phyloP scores from a whole-genome alignment of 2,329 filamentous ascomycete genomes.

The Pezicula rhizophila region DNA sequence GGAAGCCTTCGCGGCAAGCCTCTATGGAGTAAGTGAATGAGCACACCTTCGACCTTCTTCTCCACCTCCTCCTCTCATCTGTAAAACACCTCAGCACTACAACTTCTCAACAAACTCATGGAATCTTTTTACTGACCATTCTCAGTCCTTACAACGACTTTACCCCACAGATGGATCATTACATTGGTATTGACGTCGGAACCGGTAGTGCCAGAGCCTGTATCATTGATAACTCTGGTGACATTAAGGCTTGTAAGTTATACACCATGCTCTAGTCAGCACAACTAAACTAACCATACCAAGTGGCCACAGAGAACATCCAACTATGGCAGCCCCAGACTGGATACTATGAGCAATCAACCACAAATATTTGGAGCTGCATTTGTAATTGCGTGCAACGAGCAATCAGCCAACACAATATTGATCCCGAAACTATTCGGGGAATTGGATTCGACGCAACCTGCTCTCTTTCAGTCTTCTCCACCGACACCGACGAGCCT shows the following conservation, averaged over 20 bases:
- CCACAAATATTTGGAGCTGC: slow-evolving; percentile 91
- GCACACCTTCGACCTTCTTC: too few relatives aligned
- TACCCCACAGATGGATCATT: slow-evolving; percentile 45
- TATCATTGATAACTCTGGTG: slow-evolving; percentile 85
- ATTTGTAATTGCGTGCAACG: slow-evolving; percentile 85
- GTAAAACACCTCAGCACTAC: neutral
- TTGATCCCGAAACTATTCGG: slow-evolving; percentile 69
- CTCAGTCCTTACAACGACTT: slow-evolving; percentile 28
- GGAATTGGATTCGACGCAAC: slow-evolving; percentile 97
- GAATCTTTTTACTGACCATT: slow-evolving; percentile 3
- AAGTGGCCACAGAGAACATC: slow-evolving; percentile 66
- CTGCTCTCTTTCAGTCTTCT: slow-evolving; percentile 92
- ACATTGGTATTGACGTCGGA: slow-evolving; percentile 89
- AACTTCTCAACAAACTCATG: too few relatives aligned
- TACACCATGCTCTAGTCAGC: neutral
- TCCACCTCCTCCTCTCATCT: too few relatives aligned
- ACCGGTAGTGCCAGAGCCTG: slow-evolving; percentile 94
- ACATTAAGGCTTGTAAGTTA: slow-evolving; percentile 59
- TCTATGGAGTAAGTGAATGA: slow-evolving; percentile 24
- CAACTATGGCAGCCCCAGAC: slow-evolving; percentile 73
- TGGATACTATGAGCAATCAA: slow-evolving; percentile 92
- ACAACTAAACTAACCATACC: slow-evolving; percentile 3
- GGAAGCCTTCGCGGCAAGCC: slow-evolving; percentile 27
- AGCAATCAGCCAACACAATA: slow-evolving; percentile 74
- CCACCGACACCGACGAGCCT: slow-evolving; percentile 82